phyloP scores from a whole-genome alignment of 768 basidiomycete species.

The Suillus luteus region DNA sequence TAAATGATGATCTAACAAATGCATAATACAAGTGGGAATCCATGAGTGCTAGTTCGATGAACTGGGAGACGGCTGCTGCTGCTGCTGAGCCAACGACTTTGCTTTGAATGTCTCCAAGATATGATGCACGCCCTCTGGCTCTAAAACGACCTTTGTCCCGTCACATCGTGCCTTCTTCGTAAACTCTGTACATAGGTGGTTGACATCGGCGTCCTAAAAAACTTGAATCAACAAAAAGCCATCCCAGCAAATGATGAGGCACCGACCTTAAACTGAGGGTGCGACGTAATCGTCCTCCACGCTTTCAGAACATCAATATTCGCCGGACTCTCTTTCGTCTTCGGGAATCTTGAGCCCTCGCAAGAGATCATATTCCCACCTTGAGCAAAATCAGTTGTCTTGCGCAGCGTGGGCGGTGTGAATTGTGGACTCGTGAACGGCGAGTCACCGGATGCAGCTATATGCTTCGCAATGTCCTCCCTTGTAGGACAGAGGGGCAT shows the following conservation, averaged over 20 bases:
- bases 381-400: slow-evolving; percentile 44
- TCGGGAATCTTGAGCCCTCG: slow-evolving; percentile 67
- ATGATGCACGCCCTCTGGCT: slow-evolving; percentile 45
- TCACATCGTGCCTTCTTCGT: slow-evolving; percentile 82
- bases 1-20: slow-evolving; percentile 6
- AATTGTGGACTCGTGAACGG: slow-evolving; percentile 44
- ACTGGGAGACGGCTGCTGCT: slow-evolving; percentile 3
- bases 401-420: slow-evolving; percentile 37
- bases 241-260: slow-evolving; percentile 1
- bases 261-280: slow-evolving; percentile 76
- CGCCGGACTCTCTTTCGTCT: slow-evolving; percentile 65
- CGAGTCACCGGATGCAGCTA: slow-evolving; percentile 59
- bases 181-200: slow-evolving; percentile 77
- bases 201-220: slow-evolving; percentile 71
- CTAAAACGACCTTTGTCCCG: slow-evolving; percentile 80
- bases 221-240: slow-evolving; percentile 8
- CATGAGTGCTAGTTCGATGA: not conserved
- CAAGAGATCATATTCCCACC: slow-evolving; percentile 61
- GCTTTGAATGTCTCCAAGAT: slow-evolving; percentile 44
- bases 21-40: slow-evolving; percentile 7
- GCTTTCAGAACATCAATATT: slow-evolving; percentile 80
- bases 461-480: slow-evolving; percentile 50
- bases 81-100: slow-evolving; percentile 22
- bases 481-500: slow-evolving; percentile 37
- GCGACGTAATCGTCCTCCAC: slow-evolving; percentile 74